A percentile compares a stretch with the other conserved stretches of the same genome.
phyloP scores from a whole-genome alignment of 2,329 filamentous ascomycete species.

The Xylariaceae sp. region DNA sequence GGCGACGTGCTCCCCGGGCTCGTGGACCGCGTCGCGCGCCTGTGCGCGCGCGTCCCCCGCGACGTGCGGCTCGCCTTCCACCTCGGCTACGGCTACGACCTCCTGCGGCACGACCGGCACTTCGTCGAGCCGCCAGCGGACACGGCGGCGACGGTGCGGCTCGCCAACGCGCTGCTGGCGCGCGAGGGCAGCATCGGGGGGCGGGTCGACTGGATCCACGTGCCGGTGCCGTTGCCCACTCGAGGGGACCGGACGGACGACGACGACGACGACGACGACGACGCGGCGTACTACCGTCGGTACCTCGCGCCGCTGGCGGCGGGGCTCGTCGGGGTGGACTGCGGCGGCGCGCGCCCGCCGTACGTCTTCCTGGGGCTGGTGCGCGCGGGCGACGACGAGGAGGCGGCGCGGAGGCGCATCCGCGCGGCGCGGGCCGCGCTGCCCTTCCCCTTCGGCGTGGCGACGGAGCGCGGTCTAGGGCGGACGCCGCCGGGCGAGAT shows the following conservation, averaged over 20 bases:
- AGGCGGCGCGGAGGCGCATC: constrained; percentile 16
- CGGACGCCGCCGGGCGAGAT: constrained; percentile 17
- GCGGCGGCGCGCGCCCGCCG: constrained; percentile 8
- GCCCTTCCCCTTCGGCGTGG: constrained; percentile 17
- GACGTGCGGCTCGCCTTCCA: constrained; percentile 17
- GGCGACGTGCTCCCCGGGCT: constrained; percentile 13
- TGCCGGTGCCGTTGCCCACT: constrained; percentile 20
- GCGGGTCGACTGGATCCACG: constrained; percentile 18
- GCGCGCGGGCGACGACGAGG: constrained; percentile 17
- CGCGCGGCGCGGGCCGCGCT: constrained; percentile 12
- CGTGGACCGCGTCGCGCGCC: constrained; percentile 13
- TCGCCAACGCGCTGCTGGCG: constrained; percentile 16
- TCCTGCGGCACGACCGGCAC: constrained; percentile 14
- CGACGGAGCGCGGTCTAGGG: constrained; percentile 19
- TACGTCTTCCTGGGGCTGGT: constrained; percentile 17
- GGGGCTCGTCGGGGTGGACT: constrained; percentile 13
- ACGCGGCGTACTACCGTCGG: too few species aligned
- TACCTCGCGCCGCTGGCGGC: constrained; percentile 14
- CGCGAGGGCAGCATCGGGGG: constrained; percentile 9
- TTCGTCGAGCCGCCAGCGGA: constrained; percentile 16
- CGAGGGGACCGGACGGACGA: constrained; percentile 13
- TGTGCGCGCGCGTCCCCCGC: constrained; percentile 11
- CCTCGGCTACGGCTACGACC: constrained; percentile 20
- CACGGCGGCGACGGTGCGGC: constrained; percentile 11
- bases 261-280: too few species aligned